Percentiles rank a stretch among this genome's conserved stretches.
phyloP scores from a whole-genome alignment of 306 rosid species.

The Macrotyloma uniflorum region DNA sequence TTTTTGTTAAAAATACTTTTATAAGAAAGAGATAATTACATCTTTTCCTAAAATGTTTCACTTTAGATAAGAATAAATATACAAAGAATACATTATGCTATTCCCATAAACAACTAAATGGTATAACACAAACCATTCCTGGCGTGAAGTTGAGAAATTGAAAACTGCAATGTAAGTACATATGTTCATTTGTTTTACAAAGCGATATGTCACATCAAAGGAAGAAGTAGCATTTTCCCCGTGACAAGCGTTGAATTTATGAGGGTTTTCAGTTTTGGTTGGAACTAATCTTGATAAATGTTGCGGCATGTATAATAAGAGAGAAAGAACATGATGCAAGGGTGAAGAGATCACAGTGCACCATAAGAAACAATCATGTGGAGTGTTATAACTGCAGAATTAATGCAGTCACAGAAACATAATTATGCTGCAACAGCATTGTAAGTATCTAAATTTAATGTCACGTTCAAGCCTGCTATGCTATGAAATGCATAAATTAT shows the following conservation, averaged over 20 bases:
- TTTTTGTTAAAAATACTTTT: no score
- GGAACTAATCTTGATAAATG: slow-evolving; percentile 8
- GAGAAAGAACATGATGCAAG: background rate
- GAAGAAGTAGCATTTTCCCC: background rate
- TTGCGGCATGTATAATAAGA: background rate
- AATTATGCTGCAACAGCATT: background rate
- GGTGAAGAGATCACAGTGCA: background rate
- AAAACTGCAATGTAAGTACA: background rate
- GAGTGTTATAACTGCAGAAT: background rate
- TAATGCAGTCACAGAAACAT: slow-evolving; percentile 3
- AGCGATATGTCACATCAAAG: background rate
- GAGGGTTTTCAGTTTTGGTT: background rate
- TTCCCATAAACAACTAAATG: background rate
- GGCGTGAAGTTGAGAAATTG: background rate
- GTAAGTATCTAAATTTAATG: background rate
- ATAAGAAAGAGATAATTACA: no score
- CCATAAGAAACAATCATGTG: background rate
- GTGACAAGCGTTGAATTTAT: background rate
- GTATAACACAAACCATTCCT: background rate
- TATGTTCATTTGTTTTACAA: background rate
- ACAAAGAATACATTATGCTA: background rate
- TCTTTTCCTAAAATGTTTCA: no score
- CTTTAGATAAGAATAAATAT: background rate
- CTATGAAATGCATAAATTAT: background rate
- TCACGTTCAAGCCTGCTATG: background rate